Base-by-base conservation (phyloP, 176 grass and related monocot genomes). In the Hyparrhenia diplandra region DNA sequence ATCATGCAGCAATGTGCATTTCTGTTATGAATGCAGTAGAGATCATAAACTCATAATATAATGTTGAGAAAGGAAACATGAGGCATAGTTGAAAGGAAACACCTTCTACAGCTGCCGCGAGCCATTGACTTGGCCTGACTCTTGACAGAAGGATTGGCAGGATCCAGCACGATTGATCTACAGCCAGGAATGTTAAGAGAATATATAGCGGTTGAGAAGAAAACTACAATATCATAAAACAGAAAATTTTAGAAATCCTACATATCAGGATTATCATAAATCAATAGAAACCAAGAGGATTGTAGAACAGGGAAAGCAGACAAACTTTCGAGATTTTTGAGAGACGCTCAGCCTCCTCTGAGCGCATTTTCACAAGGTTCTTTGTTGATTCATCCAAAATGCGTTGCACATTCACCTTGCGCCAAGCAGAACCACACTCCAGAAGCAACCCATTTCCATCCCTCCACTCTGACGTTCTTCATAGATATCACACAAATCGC, bases 351-450 rank as follows among this genome's bases (percentile, higher is more conserved):
- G 97, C 97, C 89, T 99, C 85, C 79, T 95, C 97, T 35, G 97
- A 92, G 55, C 97, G 89, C 89, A 87, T 93, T 89, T 99, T 99
- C 45, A 99, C 97, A 89, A 75, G 83, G 87, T 99, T 96, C 80
- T 99, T 88, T 85, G 97, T 77, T 3, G 97, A 90, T 80, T 99
- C 97, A 75, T 99, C 97, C 83, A 99, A 94, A 91, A 93, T 92
- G 46, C 97, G 84, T 17, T 93, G 80, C 79, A 99, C 97, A 80
- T 82, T 96, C 85, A 99, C 89, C 91, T 99, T 99, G 68, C 97
- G 84, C 85, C 89, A 91, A 83, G 93, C 79, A 91, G 91, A 93
- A 5, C 97, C 97, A 81, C 87, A 54, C 83, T 99, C 97, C 45
- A 88, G 63, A 74, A 99, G 92, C 80, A 96, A 91, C 64, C 97